These are phyloP conservation scores for Hypoxylon crocopeplum DNA, from an alignment of 495 filamentous ascomycete species.

Conservation along the genomic window DNA sequence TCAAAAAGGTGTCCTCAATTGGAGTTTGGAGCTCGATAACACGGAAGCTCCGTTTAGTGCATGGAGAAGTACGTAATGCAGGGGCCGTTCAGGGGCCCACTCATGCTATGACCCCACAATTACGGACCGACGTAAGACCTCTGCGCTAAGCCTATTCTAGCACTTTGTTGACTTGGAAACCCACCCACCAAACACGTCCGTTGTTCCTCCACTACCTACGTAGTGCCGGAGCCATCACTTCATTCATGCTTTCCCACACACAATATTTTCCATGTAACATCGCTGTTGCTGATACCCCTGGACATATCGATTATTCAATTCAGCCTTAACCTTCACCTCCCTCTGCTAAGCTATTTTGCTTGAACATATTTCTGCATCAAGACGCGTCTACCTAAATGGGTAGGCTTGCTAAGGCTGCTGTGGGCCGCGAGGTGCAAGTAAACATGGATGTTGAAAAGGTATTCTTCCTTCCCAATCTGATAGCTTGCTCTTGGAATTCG, in stretches of 20 bases:
- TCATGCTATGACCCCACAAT: not conserved
- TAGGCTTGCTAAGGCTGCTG: conserved; percentile 29
- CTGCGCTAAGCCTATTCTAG: conserved; percentile 32
- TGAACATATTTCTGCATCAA: not conserved
- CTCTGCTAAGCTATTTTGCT: not conserved
- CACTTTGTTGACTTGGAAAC: conserved; percentile 43
- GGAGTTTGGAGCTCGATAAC: conserved; percentile 14
- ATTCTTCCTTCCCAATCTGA: not conserved
- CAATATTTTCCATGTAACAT: not conserved
- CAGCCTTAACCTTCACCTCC: not conserved
- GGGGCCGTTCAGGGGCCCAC: conserved; percentile 2
- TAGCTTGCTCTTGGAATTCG: not conserved
- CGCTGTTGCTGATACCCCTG: not conserved
- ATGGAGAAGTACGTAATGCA: conserved; percentile 6
- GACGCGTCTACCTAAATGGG: conserved; percentile 38
- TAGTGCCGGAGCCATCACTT: too few species aligned
- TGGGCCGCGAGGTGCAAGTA: conserved; percentile 42
- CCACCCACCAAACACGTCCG: conserved; percentile 32
- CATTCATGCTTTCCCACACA: not conserved
- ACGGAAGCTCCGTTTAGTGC: conserved; percentile 1
- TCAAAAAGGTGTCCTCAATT: conserved; percentile 45
- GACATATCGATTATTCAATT: not conserved
- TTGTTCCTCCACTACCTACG: conserved; percentile 15
- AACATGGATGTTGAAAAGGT: conserved; percentile 54
- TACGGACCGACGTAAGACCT: conserved; percentile 10